phyloP scores from a whole-genome alignment of 2,329 filamentous ascomycete species.

The Uncinocarpus reesii region DNA sequence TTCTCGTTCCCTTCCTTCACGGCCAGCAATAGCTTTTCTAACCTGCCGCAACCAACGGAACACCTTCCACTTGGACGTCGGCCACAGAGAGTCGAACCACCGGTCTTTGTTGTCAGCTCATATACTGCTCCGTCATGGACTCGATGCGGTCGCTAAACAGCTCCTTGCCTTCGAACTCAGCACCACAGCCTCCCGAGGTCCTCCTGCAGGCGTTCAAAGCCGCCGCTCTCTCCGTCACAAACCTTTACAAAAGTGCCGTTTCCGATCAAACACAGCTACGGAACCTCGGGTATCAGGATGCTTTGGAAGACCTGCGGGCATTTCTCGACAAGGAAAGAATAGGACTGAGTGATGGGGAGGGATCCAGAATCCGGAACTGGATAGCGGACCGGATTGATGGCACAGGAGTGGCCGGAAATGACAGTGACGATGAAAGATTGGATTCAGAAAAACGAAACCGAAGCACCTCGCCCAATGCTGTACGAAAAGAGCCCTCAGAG shows the following conservation, averaged over 20 bases:
- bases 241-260: constrained; percentile 86
- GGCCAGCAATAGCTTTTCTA: neutral
- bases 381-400: constrained; percentile 40
- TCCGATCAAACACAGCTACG: constrained; percentile 65
- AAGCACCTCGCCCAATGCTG: constrained; percentile 28
- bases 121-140: constrained; percentile 41
- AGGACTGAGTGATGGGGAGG: constrained; percentile 69
- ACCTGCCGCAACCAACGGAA: neutral
- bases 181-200: constrained; percentile 39
- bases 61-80: neutral
- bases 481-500: constrained; percentile 27
- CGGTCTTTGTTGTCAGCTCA: neutral
- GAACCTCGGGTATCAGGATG: constrained; percentile 82
- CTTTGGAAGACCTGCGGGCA: constrained; percentile 74
- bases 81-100: neutral
- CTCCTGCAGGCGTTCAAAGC: constrained; percentile 84
- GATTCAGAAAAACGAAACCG: constrained; percentile 31
- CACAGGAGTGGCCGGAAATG: constrained; percentile 28
- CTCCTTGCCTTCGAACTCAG: constrained; percentile 47
- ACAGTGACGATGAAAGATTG: constrained; percentile 37
- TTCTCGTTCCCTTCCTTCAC: constrained; percentile 6
- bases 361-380: constrained; percentile 55
- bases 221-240: constrained; percentile 86
- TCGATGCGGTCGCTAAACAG: constrained; percentile 55
- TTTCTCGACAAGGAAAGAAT: constrained; percentile 77